Percentiles rank a stretch among this genome's conserved stretches.
Conservation (phyloP, 2,329 filamentous ascomycete genomes). For the Aureobasidium pullulans region DNA sequence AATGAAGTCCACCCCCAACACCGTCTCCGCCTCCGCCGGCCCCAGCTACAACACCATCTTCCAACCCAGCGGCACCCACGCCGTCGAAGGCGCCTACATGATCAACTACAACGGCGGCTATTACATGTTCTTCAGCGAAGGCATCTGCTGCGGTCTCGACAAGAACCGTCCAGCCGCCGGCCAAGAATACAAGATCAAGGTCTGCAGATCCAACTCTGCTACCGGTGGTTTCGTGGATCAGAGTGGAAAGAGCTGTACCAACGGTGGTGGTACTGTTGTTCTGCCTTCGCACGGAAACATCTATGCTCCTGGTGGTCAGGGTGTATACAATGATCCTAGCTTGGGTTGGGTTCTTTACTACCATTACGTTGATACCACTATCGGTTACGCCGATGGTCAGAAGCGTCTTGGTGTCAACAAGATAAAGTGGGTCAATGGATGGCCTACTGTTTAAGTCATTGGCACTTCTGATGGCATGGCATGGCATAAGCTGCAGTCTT, state of each 20-base stretch:
- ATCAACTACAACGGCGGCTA: constrained; percentile 51
- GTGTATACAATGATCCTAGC: constrained; percentile 45
- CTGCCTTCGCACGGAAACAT: constrained; percentile 52
- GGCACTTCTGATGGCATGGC: not conserved
- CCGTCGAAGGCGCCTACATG: constrained; percentile 52
- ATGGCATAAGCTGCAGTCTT: not conserved
- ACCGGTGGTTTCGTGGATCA: constrained; percentile 52
- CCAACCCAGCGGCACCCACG: constrained; percentile 43
- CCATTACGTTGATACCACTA: constrained; percentile 51
- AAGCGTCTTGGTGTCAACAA: constrained; percentile 17
- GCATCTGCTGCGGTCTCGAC: constrained; percentile 57
- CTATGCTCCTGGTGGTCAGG: constrained; percentile 57
- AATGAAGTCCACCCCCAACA: constrained; percentile 32
- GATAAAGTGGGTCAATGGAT: constrained; percentile 15
- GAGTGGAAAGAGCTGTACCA: constrained; percentile 44
- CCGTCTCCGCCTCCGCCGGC: constrained; percentile 25
- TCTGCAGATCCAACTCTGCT: constrained; percentile 50
- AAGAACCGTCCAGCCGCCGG: constrained; percentile 44
- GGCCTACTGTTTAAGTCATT: constrained; percentile 13
- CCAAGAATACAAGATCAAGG: constrained; percentile 59
- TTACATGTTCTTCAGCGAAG: constrained; percentile 58
- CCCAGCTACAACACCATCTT: constrained; percentile 44
- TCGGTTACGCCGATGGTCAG: constrained; percentile 42
- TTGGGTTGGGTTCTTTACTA: constrained; percentile 54
- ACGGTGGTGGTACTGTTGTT: constrained; percentile 54